Base-by-base conservation (phyloP, 2,329 filamentous ascomycete species). In the Biscogniauxia marginata region DNA sequence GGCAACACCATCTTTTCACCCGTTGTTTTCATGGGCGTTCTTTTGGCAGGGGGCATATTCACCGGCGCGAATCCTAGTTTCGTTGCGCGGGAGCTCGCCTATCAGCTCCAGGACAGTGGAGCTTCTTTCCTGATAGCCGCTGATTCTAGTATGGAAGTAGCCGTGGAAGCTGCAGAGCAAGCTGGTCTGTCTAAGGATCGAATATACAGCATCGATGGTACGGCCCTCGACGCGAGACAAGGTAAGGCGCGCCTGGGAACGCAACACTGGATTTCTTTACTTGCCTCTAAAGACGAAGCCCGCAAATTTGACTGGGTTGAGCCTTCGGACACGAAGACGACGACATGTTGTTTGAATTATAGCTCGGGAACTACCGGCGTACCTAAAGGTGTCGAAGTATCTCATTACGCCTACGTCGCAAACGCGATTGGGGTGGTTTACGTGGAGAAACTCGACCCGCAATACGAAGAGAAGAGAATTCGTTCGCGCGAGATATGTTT, bases 361-460 rank as follows among this genome's bases (percentile, higher is more conserved):
- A 89, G 85, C 61, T 87, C 83, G 24, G 85, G 90, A 9, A 93
- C 89, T 1, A 96, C 91, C 0, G 91, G 91, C 6, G 79, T 91
- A 3, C 90, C 91, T 8, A 96, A 96, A 70, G 91, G 91, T 9
- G 91, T 95, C 13, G 85, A 89, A 73, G 88, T 95, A 61, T 85
- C 86, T n/a, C 91, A 96, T 72, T 77, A 79, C 57, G 89, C 91
- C 63, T 90, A 91, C 66, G 82, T 92, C 46, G 81, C 89, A 59
- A 93, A 93, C 68, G 82, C 84, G 62, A 65, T 76, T 13, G 85
- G 89, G 57, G 82, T 84, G 16, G 76, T 80, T n/a, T 74, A 77
- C 61, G 71, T 84, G 20, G 64, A 69, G 2, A 63, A 73, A 9
- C 69, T 79, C 21, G 70, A 79, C n/a, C 75, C 79, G 0, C 77